Base-by-base conservation (phyloP, 2,329 filamentous ascomycete genomes). In the Stagonosporopsis rhizophila region DNA sequence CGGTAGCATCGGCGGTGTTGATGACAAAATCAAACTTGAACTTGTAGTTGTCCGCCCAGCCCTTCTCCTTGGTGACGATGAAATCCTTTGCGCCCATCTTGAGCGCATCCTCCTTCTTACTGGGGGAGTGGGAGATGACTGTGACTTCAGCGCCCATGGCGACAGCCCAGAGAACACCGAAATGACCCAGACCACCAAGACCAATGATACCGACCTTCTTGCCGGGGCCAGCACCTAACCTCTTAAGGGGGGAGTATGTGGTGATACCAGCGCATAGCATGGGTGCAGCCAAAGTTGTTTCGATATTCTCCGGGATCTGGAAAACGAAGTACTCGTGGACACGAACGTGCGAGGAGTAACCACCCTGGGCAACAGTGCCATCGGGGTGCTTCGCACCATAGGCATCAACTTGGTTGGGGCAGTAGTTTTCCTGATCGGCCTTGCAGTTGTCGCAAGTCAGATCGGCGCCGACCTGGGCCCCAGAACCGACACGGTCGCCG, bases 231-330 rank as follows among this genome's bases (percentile, higher is more conserved):
- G 84, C 83, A 20, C 89, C 89, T 69, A 92, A 87, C 44, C 91
- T 85, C 61, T 90, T 87, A 14, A 96, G 82, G 1, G 92, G 91
- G 58, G 85, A 89, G 79, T 87, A 96, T 56, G 87, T 87, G 3
- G 92, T 96, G 63, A 96, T 82, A 61, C 92, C 92, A 37, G 90
- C 92, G 76, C 92, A 96, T 65, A 95, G 83, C 89, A 93, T 92
- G 9, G 89, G 90, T 1, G 90, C 91, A 1, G 88, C 90, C 46
- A 87, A 77, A 22, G 74, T 73, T 56, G 75, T 80, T 61, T 81
- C 75, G 41, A 96, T 83, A 48, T 81, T 85, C 28, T 92, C 90
- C 32, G 91, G 92, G 61, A 96, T 93, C 69, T 89, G 89, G 77
- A 87, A 86, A 17, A 82, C 82, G 69, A 85, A 93, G 80, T 92